A percentile compares a stretch with the other conserved stretches of the same genome.
phyloP scores from a whole-genome alignment of 1,284 basidiomycete genomes.

The Pterulicium gracile region DNA sequence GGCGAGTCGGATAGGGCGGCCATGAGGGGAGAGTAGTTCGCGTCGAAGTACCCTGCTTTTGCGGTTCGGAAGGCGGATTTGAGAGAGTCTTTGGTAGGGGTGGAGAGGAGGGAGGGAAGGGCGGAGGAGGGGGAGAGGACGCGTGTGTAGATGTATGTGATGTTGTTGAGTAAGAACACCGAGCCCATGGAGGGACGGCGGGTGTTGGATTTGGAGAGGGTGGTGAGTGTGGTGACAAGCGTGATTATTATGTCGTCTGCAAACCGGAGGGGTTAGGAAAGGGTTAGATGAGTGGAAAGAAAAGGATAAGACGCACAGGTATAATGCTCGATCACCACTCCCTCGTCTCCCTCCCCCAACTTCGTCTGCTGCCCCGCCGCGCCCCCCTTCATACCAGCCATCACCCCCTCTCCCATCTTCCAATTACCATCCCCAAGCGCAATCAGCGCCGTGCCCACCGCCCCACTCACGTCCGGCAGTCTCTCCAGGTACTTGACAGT shows the following conservation, averaged over 20 bases:
- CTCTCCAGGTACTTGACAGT: slow-evolving; percentile 57
- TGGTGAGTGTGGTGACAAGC: slow-evolving; percentile 43
- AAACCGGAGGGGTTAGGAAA: slow-evolving; percentile 6
- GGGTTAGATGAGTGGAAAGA: slow-evolving; percentile 2
- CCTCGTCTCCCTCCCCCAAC: slow-evolving; percentile 41
- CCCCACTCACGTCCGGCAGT: slow-evolving; percentile 55
- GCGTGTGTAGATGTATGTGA: slow-evolving; percentile 52
- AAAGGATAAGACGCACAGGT: slow-evolving; percentile 40
- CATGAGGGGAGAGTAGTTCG: slow-evolving; percentile 68
- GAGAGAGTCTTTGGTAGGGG: slow-evolving; percentile 47
- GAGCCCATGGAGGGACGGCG: slow-evolving; percentile 58
- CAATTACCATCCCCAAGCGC: slow-evolving; percentile 76
- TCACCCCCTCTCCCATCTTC: slow-evolving; percentile 77
- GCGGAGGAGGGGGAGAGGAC: slow-evolving; percentile 40
- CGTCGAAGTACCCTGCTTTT: slow-evolving; percentile 72
- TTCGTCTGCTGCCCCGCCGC: slow-evolving; percentile 26
- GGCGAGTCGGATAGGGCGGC: slow-evolving; percentile 55
- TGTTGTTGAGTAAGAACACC: slow-evolving; percentile 70
- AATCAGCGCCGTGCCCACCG: slow-evolving; percentile 50
- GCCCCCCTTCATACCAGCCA: too few species aligned
- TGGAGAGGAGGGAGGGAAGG: slow-evolving; percentile 40
- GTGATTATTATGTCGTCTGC: slow-evolving; percentile 62
- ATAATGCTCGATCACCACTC: slow-evolving; percentile 60
- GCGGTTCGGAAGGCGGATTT: slow-evolving; percentile 63
- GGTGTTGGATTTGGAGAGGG: slow-evolving; percentile 50